Conservation (phyloP, 106 monocot species). For the Alisma plantagoaquatica region DNA sequence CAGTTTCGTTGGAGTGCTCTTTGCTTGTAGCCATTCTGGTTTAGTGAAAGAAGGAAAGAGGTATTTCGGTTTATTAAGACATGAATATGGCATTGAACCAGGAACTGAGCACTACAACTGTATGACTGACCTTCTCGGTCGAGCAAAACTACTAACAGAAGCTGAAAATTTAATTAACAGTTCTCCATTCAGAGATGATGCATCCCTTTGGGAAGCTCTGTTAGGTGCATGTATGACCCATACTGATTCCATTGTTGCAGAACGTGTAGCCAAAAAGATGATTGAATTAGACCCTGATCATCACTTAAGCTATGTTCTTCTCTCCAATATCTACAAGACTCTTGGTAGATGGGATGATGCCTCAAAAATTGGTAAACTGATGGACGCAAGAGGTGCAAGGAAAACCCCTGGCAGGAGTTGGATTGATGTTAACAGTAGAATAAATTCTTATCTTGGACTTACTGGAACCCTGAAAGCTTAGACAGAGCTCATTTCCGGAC, state of each 20-base stretch:
- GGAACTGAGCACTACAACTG: conserved; percentile 86
- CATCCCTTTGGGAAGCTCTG: conserved; percentile 69
- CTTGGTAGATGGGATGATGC: conserved; percentile 68
- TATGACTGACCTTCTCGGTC: conserved; percentile 77
- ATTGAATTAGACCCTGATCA: conserved; percentile 68
- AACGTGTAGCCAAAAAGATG: conserved; percentile 74
- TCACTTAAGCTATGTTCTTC: conserved; percentile 85
- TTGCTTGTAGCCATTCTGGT: no score
- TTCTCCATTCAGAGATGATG: conserved; percentile 36
- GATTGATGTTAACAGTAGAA: conserved; percentile 32
- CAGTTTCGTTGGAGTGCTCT: no score
- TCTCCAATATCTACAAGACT: conserved; percentile 68
- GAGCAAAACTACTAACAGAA: conserved; percentile 68
- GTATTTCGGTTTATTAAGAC: conserved; percentile 49
- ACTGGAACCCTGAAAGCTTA: no score
- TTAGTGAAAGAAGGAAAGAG: no score
- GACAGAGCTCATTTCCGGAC: no score
- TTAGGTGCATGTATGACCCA: conserved; percentile 69
- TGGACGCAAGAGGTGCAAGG: conserved; percentile 47
- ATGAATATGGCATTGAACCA: conserved; percentile 40
- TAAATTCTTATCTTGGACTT: background rate
- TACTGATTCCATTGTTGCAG: conserved; percentile 41
- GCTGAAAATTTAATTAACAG: conserved; percentile 61
- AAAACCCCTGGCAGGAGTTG: conserved; percentile 79
- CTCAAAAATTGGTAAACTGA: conserved; percentile 44